Evolutionary conservation across 352 stramenopile species (phyloP), one percentile per base, ranked within the genome.

Genomic region (Phytophthora sansomeana): DNA sequence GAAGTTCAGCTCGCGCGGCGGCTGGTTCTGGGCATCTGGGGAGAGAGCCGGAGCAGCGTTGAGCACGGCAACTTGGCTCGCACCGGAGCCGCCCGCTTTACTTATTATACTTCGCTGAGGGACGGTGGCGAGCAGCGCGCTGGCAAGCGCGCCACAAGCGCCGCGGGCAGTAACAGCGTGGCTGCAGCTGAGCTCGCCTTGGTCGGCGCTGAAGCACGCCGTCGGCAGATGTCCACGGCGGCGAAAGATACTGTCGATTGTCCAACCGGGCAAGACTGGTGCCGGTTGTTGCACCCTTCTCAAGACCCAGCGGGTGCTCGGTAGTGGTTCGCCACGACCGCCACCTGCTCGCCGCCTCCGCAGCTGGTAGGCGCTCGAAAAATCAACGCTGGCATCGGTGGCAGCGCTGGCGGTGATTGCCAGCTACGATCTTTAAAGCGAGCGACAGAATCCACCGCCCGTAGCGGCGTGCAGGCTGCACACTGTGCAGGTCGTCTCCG

Each of bases 41-140:
- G 46, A 70, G 65, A 76, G 68, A 76, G 68, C 68, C 68, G 58
- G 68, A 51, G 36, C 47, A 7, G 21, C 19, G 58, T 21, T 63
- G 59, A 49, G 38, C 39, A 51, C 24, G 13, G 24, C 42, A 49
- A 32, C 42, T 32, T 49, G 17, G 41, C 10, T 16, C 39, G 3
- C 24, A 24, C n/a, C 21, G 21, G 21, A 24, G 21, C 21, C 21
- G 21, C 1, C 21, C 21, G 21, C 21, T 24, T 28, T 17, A 17
- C 17, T 29, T 46, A 9, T 11, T 2, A 10, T 44, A n/a, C n/a
- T n/a, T n/a, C n/a, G 14, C 21, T 24, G 21, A 24, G 1, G 21
- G 21, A 24, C 5, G 17, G 39, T 63, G 43, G 44, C 30, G 58
- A 67, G 38, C 52, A 4, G 6, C 39, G 46, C 24, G 30, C 62